Evolutionary conservation across 164 flowering plant species (phyloP).

Genomic region (Annona cherimola): DNA sequence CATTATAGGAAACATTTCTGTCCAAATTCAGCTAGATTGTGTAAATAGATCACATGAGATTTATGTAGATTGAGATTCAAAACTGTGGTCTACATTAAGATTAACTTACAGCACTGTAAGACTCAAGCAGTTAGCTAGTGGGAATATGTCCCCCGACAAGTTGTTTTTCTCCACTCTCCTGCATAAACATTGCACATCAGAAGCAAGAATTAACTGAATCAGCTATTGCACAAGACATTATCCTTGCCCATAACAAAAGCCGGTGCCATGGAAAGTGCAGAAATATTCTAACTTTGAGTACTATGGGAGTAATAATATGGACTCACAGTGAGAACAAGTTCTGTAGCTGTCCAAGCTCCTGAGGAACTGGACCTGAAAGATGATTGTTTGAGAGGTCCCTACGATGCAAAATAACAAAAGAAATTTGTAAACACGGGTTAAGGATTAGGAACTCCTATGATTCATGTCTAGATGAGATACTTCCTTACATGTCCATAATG

Average conservation of each 20-base stretch:
- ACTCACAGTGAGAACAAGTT: constrained; percentile 71
- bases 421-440: background rate
- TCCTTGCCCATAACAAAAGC: background rate
- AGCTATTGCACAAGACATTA: background rate
- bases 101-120: constrained; percentile 59
- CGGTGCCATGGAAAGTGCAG: background rate
- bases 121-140: constrained; percentile 62
- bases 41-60: background rate
- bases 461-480: background rate
- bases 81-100: background rate
- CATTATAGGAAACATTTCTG: constrained; percentile 91
- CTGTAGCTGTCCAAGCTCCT: constrained; percentile 81
- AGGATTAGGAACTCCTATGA: background rate
- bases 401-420: constrained; percentile 7
- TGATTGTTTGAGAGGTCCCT: constrained; percentile 82
- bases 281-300: background rate
- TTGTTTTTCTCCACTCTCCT: constrained; percentile 75
- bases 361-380: constrained; percentile 68
- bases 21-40: background rate
- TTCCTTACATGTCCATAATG: constrained; percentile 76
- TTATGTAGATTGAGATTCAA: background rate
- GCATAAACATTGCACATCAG: constrained; percentile 13
- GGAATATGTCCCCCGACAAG: constrained; percentile 56
- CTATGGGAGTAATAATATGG: background rate
- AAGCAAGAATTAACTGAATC: background rate